phyloP scores from a whole-genome alignment of 2,329 filamentous ascomycete species.

The Calonectria pseudoreteaudii region DNA sequence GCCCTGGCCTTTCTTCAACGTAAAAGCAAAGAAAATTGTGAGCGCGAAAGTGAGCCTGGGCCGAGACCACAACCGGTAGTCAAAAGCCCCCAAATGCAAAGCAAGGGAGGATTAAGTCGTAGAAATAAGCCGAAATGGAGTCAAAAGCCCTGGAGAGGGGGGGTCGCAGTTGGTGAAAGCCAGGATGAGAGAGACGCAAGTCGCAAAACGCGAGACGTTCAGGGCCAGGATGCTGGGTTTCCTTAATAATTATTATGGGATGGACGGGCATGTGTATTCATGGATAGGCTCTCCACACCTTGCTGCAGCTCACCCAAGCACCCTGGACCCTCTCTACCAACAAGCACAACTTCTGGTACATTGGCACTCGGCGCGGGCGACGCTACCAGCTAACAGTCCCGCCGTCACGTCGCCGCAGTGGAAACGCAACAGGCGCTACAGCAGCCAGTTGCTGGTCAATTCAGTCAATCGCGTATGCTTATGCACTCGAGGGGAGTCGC shows the following conservation, averaged over 20 bases:
- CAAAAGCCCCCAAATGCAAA: background rate
- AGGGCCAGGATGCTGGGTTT: constrained; percentile 12
- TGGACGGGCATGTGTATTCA: constrained; percentile 2
- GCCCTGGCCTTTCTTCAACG: constrained; percentile 3
- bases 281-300: constrained; percentile 5
- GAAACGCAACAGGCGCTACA: background rate
- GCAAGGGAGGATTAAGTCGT: constrained; percentile 8
- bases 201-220: constrained; percentile 14
- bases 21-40: constrained; percentile 15
- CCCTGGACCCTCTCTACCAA: background rate
- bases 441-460: background rate
- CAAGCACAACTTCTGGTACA: background rate
- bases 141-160: background rate
- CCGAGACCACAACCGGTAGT: constrained; percentile 3
- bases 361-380: background rate
- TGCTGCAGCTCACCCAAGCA: constrained; percentile 1
- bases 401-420: background rate
- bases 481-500: background rate
- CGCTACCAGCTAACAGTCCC: background rate
- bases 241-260: constrained; percentile 17
- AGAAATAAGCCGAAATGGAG: constrained; percentile 15
- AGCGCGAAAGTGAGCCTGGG: constrained; percentile 28
- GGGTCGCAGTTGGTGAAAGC: background rate
- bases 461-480: background rate
- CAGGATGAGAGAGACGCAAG: background rate